Base-by-base conservation (phyloP, 164 flowering plant genomes). In the Piper betle region DNA sequence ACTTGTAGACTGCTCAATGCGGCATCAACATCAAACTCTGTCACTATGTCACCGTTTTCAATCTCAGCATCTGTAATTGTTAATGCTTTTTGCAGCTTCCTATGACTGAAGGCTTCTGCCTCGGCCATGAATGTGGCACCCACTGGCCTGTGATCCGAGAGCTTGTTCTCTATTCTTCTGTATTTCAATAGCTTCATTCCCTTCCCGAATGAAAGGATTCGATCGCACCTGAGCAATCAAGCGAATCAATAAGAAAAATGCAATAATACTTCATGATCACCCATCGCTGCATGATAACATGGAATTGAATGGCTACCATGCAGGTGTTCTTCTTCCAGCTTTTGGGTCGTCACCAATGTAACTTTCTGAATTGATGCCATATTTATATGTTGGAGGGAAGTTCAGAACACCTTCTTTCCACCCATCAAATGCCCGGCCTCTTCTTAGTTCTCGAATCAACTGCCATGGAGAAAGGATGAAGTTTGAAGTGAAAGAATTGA, bases 101-200 rank as follows among this genome's bases (percentile, higher is more conserved):
- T 74, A 6, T 84, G 74, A 72, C 70, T 80, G 53, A 86, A 85
- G 52, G 76, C 87, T 75, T 93, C 98, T 58, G 87, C 96, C 65
- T 87, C 96, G 17, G 79, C 91, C 72, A 77, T 67, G 71, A 74
- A 89, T 52, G 72, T 72, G 57, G 97, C 97, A 25, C 76, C 75
- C 65, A 93, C 96, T 52, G 98, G 98, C n/a, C 98, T 82, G 75
- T 93, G 98, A 71, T 93, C 98, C 40, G 98, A 93, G 52, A 87
- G 70, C 72, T 58, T 83, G 11, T 78, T 75, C 64, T 93, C 98
- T 25, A 71, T 62, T 71, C 94, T 86, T 64, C 78, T 72, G 46
- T 93, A 93, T 57, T 72, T 79, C 58, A 84, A 55, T 46, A 80
- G 81, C 74, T 64, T 81, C 77, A 87, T 77, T 65, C 94, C 98